A percentile compares a stretch with the other conserved stretches of the same genome.
Conservation (phyloP, 2,329 filamentous ascomycete species). For the Capronia coronata region DNA sequence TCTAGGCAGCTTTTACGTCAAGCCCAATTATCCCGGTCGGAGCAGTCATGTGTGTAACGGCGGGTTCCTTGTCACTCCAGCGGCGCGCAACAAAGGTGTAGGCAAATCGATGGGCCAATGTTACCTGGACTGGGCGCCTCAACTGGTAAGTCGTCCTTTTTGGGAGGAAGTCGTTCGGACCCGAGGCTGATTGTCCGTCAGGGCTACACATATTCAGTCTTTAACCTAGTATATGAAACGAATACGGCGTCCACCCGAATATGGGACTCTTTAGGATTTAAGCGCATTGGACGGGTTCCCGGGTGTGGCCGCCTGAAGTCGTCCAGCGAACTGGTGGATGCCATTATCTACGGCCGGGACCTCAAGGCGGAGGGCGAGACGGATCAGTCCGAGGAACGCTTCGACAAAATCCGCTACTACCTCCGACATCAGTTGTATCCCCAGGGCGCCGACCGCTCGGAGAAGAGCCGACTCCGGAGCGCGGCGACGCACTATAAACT, state of each 20-base stretch:
- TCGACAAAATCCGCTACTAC: constrained; percentile 98
- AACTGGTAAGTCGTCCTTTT: constrained; percentile 40
- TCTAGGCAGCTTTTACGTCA: constrained; percentile 87
- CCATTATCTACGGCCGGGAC: constrained; percentile 68
- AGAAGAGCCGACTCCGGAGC: constrained; percentile 89
- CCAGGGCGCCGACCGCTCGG: constrained; percentile 82
- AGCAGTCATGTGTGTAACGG: constrained; percentile 82
- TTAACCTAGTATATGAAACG: constrained; percentile 91
- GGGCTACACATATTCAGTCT: constrained; percentile 87
- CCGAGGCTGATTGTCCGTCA: constrained; percentile 32
- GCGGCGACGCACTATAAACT: constrained; percentile 95
- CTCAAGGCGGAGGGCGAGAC: constrained; percentile 63
- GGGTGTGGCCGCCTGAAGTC: constrained; percentile 64
- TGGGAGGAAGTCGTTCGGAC: background rate
- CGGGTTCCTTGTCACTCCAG: constrained; percentile 68
- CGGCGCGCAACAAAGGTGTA: constrained; percentile 65
- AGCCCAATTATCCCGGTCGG: constrained; percentile 85
- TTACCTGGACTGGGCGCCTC: constrained; percentile 70
- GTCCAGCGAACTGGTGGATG: constrained; percentile 63
- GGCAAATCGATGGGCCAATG: constrained; percentile 69
- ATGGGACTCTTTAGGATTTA: constrained; percentile 88
- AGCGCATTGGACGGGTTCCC: constrained; percentile 78
- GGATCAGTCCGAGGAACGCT: constrained; percentile 86
- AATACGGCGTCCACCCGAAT: constrained; percentile 85
- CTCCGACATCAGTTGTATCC: constrained; percentile 92